Base-by-base conservation (phyloP, 805 yeast species). In the Candida silvatica region DNA sequence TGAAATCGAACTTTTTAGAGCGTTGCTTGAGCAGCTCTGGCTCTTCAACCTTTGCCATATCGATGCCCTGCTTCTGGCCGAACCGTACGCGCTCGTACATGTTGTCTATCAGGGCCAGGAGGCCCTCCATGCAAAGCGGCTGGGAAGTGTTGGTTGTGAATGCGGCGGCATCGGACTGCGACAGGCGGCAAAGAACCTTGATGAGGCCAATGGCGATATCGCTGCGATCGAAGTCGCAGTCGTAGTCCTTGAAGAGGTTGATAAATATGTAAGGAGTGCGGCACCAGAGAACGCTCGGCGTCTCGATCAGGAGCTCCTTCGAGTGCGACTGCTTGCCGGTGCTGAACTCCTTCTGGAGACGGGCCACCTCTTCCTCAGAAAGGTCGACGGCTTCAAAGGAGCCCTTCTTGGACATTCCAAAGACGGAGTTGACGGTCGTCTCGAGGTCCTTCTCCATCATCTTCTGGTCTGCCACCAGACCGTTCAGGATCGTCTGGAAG, bases 121-220 rank as follows among this genome's bases (percentile, higher is more conserved):
- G 56, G 2, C 97, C 95, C 48, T 92, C 97, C 34, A 92, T 63
- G 48, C 97, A 90, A 6, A 87, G 71, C 0, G 97, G 96, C 1
- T 98, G 97, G 2, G 90, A 94, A 48, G 74, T 80, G 27, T 82
- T 84, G 0, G 95, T 83, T 0, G 94, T 79, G 46, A 70, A 64
- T 7, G 68, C 47, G 0, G 97, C 94, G 8, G 90, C 72, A 50
- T 87, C 95, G 0, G 97, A 94, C 29, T 85, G 69, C 0, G 97
- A 79, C 22, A 87, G 62, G 34, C 80, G 72, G 36, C 94, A 77
- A 36, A 92, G 65, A 31, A 80, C 72, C 31, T 80, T 80, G 28
- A 92, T 54, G 19, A 84, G 60, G 26, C 74, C 71, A 17, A 70
- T 69, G 12, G 90, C 69, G 37, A 94, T 59, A 52, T 92, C 96